A percentile compares a stretch with the other conserved stretches of the same genome.
These are phyloP conservation scores for Cnidoscolus chayamansa DNA, from an alignment of 441 rosid genomes.

Conservation along the genomic window DNA sequence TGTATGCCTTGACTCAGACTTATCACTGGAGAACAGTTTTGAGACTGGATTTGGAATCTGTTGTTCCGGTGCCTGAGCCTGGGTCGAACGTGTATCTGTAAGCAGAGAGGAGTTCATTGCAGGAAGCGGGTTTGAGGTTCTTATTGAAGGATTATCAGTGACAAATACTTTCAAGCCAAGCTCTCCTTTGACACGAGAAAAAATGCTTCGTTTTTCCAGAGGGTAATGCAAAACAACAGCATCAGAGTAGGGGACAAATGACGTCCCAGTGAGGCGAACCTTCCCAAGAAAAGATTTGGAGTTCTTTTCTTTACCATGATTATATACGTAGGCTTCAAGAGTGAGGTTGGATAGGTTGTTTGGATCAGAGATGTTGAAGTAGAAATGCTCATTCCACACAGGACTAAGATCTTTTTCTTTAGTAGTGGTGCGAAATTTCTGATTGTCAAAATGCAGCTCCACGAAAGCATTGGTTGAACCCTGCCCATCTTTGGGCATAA, in stretches of 20 bases:
- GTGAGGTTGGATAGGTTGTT: slow-evolving; percentile 45
- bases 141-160: slow-evolving; percentile 58
- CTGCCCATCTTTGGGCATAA: slow-evolving; percentile 60
- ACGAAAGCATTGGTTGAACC: slow-evolving; percentile 62
- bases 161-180: slow-evolving; percentile 73
- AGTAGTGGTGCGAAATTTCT: slow-evolving; percentile 59
- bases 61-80: slow-evolving; percentile 28
- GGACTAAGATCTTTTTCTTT: slow-evolving; percentile 73
- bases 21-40: slow-evolving; percentile 28
- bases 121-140: slow-evolving; percentile 47
- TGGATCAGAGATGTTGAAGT: slow-evolving; percentile 76
- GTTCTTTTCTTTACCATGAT: slow-evolving; percentile 38
- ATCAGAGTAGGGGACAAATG: slow-evolving; percentile 71
- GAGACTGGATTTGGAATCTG: slow-evolving; percentile 15
- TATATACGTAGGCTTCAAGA: slow-evolving; percentile 65
- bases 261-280: slow-evolving; percentile 68
- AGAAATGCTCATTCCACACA: slow-evolving; percentile 82
- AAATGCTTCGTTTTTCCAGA: slow-evolving; percentile 57
- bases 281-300: slow-evolving; percentile 62
- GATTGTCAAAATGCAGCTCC: slow-evolving; percentile 79
- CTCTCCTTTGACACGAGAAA: slow-evolving; percentile 71
- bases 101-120: slow-evolving; percentile 46
- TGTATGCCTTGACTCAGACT: slow-evolving; percentile 41
- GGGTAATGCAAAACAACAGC: slow-evolving; percentile 80
- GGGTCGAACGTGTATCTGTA: slow-evolving; percentile 26